Percentiles rank a stretch among this genome's conserved stretches.
Conservation (phyloP, 805 yeast species). For the Schwanniomyces sp. region DNA sequence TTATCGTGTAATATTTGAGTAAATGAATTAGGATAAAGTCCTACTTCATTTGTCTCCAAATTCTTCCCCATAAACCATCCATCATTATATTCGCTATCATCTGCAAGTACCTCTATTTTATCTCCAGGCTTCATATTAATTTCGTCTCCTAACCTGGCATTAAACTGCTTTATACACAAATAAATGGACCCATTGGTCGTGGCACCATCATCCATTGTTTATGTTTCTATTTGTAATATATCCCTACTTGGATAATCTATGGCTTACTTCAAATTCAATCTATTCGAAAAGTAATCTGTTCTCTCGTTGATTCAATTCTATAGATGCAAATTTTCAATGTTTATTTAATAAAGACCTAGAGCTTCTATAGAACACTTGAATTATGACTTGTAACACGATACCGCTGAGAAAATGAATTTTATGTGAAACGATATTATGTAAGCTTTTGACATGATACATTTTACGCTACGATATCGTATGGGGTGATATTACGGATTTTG, state of each 20-base stretch:
- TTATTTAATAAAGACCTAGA: not conserved
- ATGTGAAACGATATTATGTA: not conserved
- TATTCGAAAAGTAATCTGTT: not conserved
- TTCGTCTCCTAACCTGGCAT: slow-evolving; percentile 88
- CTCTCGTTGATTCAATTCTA: not conserved
- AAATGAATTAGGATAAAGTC: slow-evolving; percentile 88
- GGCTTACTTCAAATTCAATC: not conserved
- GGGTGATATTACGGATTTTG: not conserved
- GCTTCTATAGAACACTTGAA: not conserved
- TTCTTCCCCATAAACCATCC: slow-evolving; percentile 97
- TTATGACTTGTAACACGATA: not conserved
- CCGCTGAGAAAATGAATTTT: not conserved
- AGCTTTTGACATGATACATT: not conserved
- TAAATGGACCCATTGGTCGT: slow-evolving; percentile 29
- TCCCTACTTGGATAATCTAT: not conserved
- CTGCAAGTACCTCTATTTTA: slow-evolving; percentile 82
- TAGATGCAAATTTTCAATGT: not conserved
- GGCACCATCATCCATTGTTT: slow-evolving; percentile 1
- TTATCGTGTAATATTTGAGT: slow-evolving; percentile 51
- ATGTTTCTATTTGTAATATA: not conserved
- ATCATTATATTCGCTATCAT: slow-evolving; percentile 90
- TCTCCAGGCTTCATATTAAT: slow-evolving; percentile 79
- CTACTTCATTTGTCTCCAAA: slow-evolving; percentile 68
- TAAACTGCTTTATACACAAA: slow-evolving; percentile 80
- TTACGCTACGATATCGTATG: not conserved